Conservation (phyloP, 2,329 filamentous ascomycete species). For the Diaporthe nobilis region DNA sequence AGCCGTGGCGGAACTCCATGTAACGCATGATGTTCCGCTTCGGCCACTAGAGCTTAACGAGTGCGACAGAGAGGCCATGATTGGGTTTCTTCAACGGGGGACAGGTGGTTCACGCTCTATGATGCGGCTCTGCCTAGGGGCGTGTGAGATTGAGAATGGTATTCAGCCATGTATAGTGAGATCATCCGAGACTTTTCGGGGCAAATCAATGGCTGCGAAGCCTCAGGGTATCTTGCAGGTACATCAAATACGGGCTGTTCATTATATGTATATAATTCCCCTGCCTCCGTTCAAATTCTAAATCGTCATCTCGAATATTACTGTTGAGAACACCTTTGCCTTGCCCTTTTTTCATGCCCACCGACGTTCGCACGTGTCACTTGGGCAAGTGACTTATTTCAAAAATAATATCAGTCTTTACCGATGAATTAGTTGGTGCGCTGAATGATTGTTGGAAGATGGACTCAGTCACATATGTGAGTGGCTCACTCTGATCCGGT, state of each 20-base stretch:
- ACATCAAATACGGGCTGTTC: accelerated
- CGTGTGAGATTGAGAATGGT: neutral
- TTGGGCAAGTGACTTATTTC: neutral
- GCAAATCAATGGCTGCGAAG: neutral
- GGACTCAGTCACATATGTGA: neutral
- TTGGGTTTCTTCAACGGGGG: neutral
- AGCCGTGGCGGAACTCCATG: neutral
- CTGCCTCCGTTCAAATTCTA: neutral
- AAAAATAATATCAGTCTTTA: neutral
- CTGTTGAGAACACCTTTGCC: neutral
- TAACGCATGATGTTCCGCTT: neutral
- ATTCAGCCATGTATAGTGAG: neutral
- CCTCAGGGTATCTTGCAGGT: too few relatives aligned
- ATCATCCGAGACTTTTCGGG: conserved; percentile 15
- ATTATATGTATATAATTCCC: neutral
- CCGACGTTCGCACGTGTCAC: neutral
- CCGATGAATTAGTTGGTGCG: neutral
- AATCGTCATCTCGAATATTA: neutral
- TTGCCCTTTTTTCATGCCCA: neutral
- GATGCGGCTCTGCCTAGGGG: conserved; percentile 5
- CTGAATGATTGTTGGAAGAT: neutral
- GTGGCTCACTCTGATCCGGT: neutral
- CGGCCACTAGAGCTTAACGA: neutral
- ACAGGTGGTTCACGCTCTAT: neutral
- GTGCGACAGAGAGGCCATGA: neutral